These are phyloP conservation scores for Rhizopogon sp. DNA, from an alignment of 768 basidiomycete genomes.

Conservation along the genomic window DNA sequence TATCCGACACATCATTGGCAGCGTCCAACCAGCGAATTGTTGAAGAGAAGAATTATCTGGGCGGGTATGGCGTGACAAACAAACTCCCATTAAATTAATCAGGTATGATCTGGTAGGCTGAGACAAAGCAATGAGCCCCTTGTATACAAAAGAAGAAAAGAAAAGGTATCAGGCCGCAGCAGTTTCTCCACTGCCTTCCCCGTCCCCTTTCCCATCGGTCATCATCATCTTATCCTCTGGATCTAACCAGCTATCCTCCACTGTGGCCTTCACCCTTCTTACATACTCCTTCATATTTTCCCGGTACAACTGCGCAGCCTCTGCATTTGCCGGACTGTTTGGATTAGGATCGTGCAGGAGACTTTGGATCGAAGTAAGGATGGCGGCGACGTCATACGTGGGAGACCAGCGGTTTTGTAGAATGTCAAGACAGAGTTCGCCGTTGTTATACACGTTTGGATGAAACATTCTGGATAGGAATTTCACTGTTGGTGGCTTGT, in stretches of 20 bases:
- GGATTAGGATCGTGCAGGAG: slow-evolving; percentile 97
- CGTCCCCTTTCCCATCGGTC: slow-evolving; percentile 24
- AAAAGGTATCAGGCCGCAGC: not conserved
- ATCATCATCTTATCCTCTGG: slow-evolving; percentile 58
- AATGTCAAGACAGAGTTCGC: slow-evolving; percentile 97
- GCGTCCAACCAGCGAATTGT: too few relatives aligned
- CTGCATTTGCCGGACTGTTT: slow-evolving; percentile 96
- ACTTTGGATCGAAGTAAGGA: slow-evolving; percentile 94
- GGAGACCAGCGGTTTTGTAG: slow-evolving; percentile 99
- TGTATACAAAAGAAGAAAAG: not conserved
- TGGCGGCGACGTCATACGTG: slow-evolving; percentile 98
- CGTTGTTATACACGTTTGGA: slow-evolving; percentile 97
- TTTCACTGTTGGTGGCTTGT: slow-evolving; percentile 96
- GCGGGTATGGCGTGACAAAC: not conserved
- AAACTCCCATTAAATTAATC: not conserved
- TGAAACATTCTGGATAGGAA: slow-evolving; percentile 99
- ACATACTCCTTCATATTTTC: slow-evolving; percentile 99
- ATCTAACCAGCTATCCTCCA: slow-evolving; percentile 95
- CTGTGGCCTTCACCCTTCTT: slow-evolving; percentile 84
- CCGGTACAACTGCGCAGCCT: slow-evolving; percentile 93
- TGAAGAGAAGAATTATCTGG: too few relatives aligned
- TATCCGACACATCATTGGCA: too few relatives aligned
- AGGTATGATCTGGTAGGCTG: not conserved
- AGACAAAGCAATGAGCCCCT: not conserved
- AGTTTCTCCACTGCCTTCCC: not conserved